A percentile compares a stretch with the other conserved stretches of the same genome.
Evolutionary conservation across 2,329 filamentous ascomycete genomes (phyloP).

Genomic region (Calonectria pteridis): DNA sequence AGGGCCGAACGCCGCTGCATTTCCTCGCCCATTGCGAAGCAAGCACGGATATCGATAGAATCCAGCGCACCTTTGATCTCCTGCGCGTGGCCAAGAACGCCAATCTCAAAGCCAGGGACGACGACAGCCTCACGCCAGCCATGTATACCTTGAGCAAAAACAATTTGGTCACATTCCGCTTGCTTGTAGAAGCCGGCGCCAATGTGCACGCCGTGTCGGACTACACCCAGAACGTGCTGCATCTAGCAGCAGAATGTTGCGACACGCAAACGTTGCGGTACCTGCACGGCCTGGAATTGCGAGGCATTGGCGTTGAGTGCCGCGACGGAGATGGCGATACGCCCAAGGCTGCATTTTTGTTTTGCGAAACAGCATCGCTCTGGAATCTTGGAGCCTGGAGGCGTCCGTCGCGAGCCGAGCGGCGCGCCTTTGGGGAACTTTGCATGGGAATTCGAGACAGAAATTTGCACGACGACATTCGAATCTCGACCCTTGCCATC

Average conservation of each 20-base stretch:
- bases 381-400: background rate
- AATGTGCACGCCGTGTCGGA: background rate
- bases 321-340: rapidly evolving
- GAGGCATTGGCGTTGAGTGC: background rate
- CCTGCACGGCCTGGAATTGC: background rate
- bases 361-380: background rate
- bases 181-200: constrained; percentile 5
- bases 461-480: background rate
- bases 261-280: background rate
- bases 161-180: background rate
- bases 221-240: background rate
- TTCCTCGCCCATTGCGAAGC: rapidly evolving
- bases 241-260: background rate
- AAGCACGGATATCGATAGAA: background rate
- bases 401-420: background rate
- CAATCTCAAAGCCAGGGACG: background rate
- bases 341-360: background rate
- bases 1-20: background rate
- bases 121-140: background rate
- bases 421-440: background rate
- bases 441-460: background rate
- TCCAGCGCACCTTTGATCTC: background rate
- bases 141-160: rapidly evolving
- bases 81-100: background rate
- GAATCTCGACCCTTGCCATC: background rate